Evolutionary conservation across 768 basidiomycete genomes (phyloP), one percentile per base, ranked within the genome.

Genomic region (Punctularia strigosozonata): DNA sequence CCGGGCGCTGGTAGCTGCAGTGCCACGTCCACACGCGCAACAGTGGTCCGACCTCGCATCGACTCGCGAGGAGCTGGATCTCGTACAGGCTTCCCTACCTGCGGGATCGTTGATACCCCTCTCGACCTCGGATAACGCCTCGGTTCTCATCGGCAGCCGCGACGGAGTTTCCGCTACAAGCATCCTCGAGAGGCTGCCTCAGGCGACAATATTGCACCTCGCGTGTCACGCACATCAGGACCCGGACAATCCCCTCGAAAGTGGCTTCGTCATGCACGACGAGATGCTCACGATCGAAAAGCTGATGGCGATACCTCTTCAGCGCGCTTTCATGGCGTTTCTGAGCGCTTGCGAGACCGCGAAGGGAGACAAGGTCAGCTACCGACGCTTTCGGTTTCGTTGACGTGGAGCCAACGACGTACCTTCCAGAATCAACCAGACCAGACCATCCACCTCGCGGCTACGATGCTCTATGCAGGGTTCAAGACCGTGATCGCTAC

Each of bases 181-280:
- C 19, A 19, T 34, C 33, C 33, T 34, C 18, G 19, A 20, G 10
- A 8, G 19, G 10, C n/a, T n/a, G n/a, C n/a, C n/a, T n/a, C n/a
- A n/a, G n/a, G n/a, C n/a, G n/a, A n/a, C n/a, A 8, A 10, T 10
- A 8, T 19, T 46, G 6, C 47, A 46, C 32, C n/a, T 48, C 31
- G 46, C 46, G 17, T 48, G 40, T 20, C 47, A 48, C 24, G 47
- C 46, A 15, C 18, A 23, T n/a, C 47, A 48, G 17, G 45, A 46
- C 25, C 20, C 19, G 4, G 6, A 23, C 3, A 14, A 41, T 8
- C 46, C 46, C 6, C 38, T 37, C 4, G 33, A 45, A n/a, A 47
- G 46, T 35, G 40, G 24, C 2, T 38, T 47, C 34, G n/a, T 35
- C 5, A 33, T 46, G 20, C 24, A 38, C 15, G 43, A 47, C 25